A percentile compares a stretch with the other conserved stretches of the same genome.
Evolutionary conservation across 345 rosid species (phyloP).

Genomic region (Boechera stricta): DNA sequence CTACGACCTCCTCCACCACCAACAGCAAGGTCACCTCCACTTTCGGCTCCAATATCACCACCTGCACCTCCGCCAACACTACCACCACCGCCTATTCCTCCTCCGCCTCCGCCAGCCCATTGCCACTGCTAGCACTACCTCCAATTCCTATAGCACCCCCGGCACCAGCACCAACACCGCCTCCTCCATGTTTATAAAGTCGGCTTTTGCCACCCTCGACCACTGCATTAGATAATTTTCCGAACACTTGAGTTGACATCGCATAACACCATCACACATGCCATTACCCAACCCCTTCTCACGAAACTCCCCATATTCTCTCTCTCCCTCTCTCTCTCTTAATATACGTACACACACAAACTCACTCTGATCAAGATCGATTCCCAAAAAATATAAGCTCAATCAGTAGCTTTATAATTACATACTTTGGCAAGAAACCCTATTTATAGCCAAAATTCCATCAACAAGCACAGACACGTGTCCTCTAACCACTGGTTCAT

Average conservation of each 20-base stretch:
- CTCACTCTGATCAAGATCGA: conserved; percentile 5
- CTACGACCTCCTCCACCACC: no score
- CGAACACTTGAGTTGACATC: conserved; percentile 26
- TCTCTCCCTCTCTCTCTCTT: neutral
- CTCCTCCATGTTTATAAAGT: neutral
- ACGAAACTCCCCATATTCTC: conserved; percentile 6
- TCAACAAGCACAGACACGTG: conserved; percentile 3
- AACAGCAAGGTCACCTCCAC: no score
- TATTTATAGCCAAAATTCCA: conserved; percentile 33
- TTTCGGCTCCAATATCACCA: no score
- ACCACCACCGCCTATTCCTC: no score
- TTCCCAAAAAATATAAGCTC: no score
- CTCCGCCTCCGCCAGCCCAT: no score
- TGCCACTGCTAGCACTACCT: no score
- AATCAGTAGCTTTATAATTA: conserved; percentile 12
- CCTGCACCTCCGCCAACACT: no score
- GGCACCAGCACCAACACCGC: no score
- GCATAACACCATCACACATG: neutral
- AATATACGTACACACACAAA: neutral
- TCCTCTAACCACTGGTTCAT: neutral
- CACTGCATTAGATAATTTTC: neutral
- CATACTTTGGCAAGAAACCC: neutral
- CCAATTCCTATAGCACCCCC: no score
- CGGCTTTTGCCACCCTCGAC: neutral
- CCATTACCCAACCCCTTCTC: conserved; percentile 30